phyloP scores from a whole-genome alignment of 192 early-diverging fungal genomes.

The Podila clonocystis region DNA sequence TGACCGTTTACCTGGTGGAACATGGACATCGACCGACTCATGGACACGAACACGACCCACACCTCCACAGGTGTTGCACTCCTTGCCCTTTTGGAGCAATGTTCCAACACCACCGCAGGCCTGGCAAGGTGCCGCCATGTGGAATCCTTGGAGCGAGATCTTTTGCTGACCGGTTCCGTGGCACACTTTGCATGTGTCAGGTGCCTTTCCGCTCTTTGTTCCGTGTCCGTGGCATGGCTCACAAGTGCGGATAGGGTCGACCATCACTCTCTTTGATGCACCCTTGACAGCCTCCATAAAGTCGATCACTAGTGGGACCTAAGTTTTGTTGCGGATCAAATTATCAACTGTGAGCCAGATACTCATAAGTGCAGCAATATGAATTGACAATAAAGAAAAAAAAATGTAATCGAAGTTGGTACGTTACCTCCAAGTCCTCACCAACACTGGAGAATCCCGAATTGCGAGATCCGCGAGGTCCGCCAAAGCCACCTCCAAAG shows the following conservation, averaged over 20 bases:
- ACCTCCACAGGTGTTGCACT: slow-evolving; percentile 85
- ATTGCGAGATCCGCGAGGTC: slow-evolving; percentile 11
- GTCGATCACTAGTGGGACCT: slow-evolving; percentile 68
- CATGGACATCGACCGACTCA: slow-evolving; percentile 75
- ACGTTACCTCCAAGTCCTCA: slow-evolving; percentile 39
- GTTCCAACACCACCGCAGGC: slow-evolving; percentile 88
- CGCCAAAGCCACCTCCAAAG: slow-evolving; percentile 71
- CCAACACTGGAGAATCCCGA: slow-evolving; percentile 44
- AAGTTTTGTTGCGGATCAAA: slow-evolving; percentile 1
- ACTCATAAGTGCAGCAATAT: not conserved
- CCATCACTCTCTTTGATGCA: slow-evolving; percentile 68
- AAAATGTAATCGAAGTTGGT: slow-evolving; percentile 24
- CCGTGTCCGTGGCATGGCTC: slow-evolving; percentile 84
- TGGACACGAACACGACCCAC: slow-evolving; percentile 80
- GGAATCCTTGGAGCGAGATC: slow-evolving; percentile 89
- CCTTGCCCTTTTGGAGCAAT: slow-evolving; percentile 67
- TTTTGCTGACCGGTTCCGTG: slow-evolving; percentile 85
- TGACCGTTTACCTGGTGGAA: slow-evolving; percentile 73
- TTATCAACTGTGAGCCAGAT: not conserved
- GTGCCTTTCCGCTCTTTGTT: slow-evolving; percentile 78
- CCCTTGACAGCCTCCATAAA: slow-evolving; percentile 96
- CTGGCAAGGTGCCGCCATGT: slow-evolving; percentile 85
- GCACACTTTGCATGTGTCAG: slow-evolving; percentile 78
- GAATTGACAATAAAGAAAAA: slow-evolving; percentile 22
- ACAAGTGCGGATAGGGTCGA: slow-evolving; percentile 78